These are phyloP conservation scores for Pleurotus tuber-regium DNA, from an alignment of 768 basidiomycete species.

Conservation along the genomic window DNA sequence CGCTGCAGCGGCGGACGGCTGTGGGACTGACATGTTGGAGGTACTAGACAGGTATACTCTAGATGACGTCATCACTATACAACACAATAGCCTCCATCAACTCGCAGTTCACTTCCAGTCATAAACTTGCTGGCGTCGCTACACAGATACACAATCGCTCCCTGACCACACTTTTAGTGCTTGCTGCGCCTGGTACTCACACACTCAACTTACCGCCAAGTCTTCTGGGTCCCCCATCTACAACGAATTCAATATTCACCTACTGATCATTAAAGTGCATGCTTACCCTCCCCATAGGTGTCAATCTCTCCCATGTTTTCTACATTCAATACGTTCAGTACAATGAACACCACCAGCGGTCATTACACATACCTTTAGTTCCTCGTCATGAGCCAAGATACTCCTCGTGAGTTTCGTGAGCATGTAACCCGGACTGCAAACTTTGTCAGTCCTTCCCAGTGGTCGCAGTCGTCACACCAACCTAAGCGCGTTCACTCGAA, in stretches of 20 bases:
- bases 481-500: slow-evolving; percentile 85
- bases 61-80: too few relatives aligned
- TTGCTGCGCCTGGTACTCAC: neutral
- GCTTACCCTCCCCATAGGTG: slow-evolving; percentile 81
- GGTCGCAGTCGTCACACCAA: slow-evolving; percentile 17
- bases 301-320: slow-evolving; percentile 83
- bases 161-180: slow-evolving; percentile 37
- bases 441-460: slow-evolving; percentile 5
- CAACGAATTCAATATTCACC: slow-evolving; percentile 12
- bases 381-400: slow-evolving; percentile 71
- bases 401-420: slow-evolving; percentile 85
- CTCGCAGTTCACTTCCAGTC: slow-evolving; percentile 81
- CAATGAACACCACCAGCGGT: neutral
- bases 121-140: slow-evolving; percentile 90
- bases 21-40: neutral
- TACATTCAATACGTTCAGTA: slow-evolving; percentile 24
- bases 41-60: neutral
- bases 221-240: slow-evolving; percentile 94
- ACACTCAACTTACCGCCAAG: slow-evolving; percentile 67
- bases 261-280: neutral
- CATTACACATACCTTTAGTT: slow-evolving; percentile 60
- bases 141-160: slow-evolving; percentile 86
- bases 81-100: slow-evolving; percentile 88
- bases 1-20: neutral
- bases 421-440: slow-evolving; percentile 87